Conservation (phyloP, 306 rosid genomes). For the Urtica urens region DNA sequence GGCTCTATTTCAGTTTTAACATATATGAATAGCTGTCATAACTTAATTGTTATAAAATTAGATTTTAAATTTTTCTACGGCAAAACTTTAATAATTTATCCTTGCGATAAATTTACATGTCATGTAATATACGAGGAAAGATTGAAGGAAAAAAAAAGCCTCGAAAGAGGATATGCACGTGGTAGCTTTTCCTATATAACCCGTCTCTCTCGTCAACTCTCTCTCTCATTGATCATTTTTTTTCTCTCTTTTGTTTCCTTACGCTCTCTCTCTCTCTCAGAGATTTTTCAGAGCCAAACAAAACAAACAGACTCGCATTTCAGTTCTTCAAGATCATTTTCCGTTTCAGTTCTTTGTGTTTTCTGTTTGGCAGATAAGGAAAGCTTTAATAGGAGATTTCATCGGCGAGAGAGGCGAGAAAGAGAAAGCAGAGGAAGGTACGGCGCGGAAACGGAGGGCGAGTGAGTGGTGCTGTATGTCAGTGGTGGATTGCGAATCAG, state of each 20-base stretch:
- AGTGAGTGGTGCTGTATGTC: constrained; percentile 60
- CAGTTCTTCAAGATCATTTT: background rate
- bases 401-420: no score
- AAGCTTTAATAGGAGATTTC: no score
- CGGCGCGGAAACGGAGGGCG: constrained; percentile 9
- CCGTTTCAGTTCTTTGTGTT: background rate
- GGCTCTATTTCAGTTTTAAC: no score
- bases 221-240: background rate
- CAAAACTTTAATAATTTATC: no score
- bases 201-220: background rate
- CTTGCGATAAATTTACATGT: no score
- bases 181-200: constrained; percentile 10
- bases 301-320: background rate
- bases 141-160: background rate
- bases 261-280: background rate
- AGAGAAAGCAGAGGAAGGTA: constrained; percentile 11
- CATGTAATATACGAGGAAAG: no score
- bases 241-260: background rate
- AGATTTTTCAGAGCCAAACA: background rate
- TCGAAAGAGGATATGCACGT: constrained; percentile 15
- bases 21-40: no score
- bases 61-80: no score
- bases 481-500: constrained; percentile 41
- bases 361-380: constrained; percentile 18
- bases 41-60: no score